Percentiles rank a stretch among this genome's conserved stretches.
phyloP scores from a whole-genome alignment of 345 rosid genomes.

The Bretschneidera sinensis region DNA sequence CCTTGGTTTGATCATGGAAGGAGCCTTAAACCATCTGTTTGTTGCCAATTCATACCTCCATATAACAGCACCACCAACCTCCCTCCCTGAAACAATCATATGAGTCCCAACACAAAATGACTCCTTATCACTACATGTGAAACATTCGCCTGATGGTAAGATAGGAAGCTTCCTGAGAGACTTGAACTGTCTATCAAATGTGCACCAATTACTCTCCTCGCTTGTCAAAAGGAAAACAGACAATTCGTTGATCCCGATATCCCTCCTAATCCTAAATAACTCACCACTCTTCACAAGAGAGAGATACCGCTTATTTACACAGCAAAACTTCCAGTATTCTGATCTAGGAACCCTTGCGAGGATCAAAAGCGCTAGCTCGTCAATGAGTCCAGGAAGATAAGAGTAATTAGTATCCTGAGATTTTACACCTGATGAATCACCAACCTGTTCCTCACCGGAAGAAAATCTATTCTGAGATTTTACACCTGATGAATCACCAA shows the following conservation, averaged over 20 bases:
- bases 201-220: slow-evolving; percentile 74
- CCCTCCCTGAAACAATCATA: slow-evolving; percentile 68
- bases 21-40: slow-evolving; percentile 69
- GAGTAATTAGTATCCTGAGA: slow-evolving; percentile 96
- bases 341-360: slow-evolving; percentile 65
- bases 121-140: slow-evolving; percentile 59
- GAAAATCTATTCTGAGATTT: no score
- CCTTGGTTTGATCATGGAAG: slow-evolving; percentile 59
- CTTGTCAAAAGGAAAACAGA: slow-evolving; percentile 64
- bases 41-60: slow-evolving; percentile 80
- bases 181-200: slow-evolving; percentile 49
- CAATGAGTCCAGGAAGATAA: slow-evolving; percentile 49
- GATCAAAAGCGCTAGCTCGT: slow-evolving; percentile 68
- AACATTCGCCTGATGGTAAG: slow-evolving; percentile 63
- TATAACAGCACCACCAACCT: slow-evolving; percentile 40
- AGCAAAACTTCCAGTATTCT: slow-evolving; percentile 60
- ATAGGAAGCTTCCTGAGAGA: slow-evolving; percentile 50
- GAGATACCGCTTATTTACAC: slow-evolving; percentile 47
- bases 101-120: slow-evolving; percentile 79
- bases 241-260: slow-evolving; percentile 50
- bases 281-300: slow-evolving; percentile 56
- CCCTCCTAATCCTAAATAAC: slow-evolving; percentile 62
- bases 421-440: slow-evolving; percentile 32
- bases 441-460: not conserved
- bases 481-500: no score